These are phyloP conservation scores for Podospora tetraspora DNA, from an alignment of 495 filamentous ascomycete species.

Conservation along the genomic window DNA sequence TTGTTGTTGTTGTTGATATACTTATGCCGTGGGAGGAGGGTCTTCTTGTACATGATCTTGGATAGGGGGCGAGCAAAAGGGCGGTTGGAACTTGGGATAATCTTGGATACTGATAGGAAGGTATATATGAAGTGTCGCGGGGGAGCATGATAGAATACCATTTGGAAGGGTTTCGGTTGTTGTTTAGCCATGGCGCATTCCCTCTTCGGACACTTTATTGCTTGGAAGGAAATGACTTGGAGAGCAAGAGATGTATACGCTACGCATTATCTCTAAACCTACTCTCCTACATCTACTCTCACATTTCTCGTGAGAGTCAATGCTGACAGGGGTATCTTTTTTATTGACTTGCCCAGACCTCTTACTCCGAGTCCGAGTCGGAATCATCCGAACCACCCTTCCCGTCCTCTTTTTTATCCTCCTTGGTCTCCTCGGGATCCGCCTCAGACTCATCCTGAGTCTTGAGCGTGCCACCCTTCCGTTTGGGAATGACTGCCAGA, in stretches of 20 bases:
- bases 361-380: neutral
- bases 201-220: neutral
- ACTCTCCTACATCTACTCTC: neutral
- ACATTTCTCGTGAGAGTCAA: neutral
- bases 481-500: slow-evolving; percentile 72
- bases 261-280: neutral
- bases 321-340: neutral
- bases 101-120: neutral
- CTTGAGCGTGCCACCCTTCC: slow-evolving; percentile 67
- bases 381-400: neutral
- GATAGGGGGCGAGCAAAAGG: neutral
- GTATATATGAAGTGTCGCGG: neutral
- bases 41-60: neutral
- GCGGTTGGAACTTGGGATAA: neutral
- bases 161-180: neutral
- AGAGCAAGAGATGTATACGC: neutral
- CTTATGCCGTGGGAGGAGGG: too few relatives aligned
- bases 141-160: neutral
- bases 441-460: slow-evolving; percentile 24
- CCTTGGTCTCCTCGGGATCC: slow-evolving; percentile 17
- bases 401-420: neutral
- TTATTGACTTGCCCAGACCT: neutral
- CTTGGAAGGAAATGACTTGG: neutral
- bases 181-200: neutral
- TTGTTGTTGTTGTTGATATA: too few relatives aligned